phyloP scores from a whole-genome alignment of 345 rosid genomes.

The Brassica cretica region DNA sequence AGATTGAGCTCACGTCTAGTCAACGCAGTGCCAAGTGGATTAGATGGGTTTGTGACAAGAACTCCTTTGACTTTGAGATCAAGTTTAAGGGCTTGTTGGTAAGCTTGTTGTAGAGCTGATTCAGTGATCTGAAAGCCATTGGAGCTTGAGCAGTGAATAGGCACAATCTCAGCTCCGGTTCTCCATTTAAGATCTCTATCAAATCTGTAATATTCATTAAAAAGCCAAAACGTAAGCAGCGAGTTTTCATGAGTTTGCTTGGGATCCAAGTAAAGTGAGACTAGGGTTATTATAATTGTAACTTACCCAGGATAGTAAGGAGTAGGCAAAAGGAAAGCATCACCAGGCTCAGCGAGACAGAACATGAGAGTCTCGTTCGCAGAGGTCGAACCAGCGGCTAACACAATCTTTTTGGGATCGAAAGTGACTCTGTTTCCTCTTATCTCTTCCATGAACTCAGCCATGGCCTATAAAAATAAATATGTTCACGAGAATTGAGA shows the following conservation, averaged over 20 bases:
- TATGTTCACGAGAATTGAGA: constrained; percentile 10
- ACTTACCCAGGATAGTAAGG: constrained; percentile 85
- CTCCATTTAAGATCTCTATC: constrained; percentile 2
- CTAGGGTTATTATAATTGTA: constrained; percentile 9
- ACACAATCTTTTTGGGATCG: constrained; percentile 56
- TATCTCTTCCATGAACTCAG: constrained; percentile 73
- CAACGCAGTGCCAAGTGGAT: constrained; percentile 61
- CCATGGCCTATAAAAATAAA: constrained; percentile 56
- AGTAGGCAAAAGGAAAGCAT: constrained; percentile 76
- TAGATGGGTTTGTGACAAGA: constrained; percentile 78
- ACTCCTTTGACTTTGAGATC: constrained; percentile 72
- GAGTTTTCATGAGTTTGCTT: constrained; percentile 16
- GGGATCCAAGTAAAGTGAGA: constrained; percentile 27
- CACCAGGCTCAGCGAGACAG: constrained; percentile 76
- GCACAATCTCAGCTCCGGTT: background rate
- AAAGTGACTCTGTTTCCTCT: constrained; percentile 73
- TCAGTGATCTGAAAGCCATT: background rate
- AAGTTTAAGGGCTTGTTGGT: constrained; percentile 56
- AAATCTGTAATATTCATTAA: background rate
- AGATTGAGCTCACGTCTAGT: background rate
- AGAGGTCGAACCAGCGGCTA: constrained; percentile 82
- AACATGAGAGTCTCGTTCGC: constrained; percentile 80
- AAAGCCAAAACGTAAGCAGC: constrained; percentile 27
- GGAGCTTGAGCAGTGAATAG: background rate
- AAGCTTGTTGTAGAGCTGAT: constrained; percentile 41